These are phyloP conservation scores for Carex myosuroides DNA, from an alignment of 176 grass and related monocot species.

Conservation along the genomic window DNA sequence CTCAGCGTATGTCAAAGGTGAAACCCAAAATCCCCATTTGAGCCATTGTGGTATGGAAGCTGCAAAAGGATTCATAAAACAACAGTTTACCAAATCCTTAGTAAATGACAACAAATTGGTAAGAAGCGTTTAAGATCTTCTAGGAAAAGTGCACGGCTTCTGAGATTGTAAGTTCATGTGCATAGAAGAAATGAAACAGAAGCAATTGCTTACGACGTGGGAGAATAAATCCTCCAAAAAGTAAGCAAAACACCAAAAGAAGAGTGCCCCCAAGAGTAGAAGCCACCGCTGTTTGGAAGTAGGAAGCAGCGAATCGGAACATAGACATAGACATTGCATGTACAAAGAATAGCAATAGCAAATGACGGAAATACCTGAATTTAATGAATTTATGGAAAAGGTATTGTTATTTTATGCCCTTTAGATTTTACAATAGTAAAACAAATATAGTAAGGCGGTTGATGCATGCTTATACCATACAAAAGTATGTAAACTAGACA, in stretches of 20 bases:
- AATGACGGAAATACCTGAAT: constrained; percentile 53
- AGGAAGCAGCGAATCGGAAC: constrained; percentile 54
- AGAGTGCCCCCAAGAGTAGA: constrained; percentile 27
- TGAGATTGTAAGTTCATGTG: too few species aligned
- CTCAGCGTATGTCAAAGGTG: constrained; percentile 70
- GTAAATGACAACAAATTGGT: neutral
- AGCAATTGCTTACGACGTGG: constrained; percentile 39
- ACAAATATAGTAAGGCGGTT: neutral
- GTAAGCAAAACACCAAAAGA: constrained; percentile 23
- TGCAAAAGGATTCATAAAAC: constrained; percentile 19
- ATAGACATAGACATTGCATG: constrained; percentile 45
- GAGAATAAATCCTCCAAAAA: constrained; percentile 74
- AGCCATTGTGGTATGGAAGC: constrained; percentile 68
- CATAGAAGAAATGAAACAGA: constrained; percentile 5
- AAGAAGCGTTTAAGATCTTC: too few species aligned
- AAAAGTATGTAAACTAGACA: neutral
- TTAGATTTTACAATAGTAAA: neutral
- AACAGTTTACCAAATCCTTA: neutral
- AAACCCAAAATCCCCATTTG: constrained; percentile 90
- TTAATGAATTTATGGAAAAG: neutral
- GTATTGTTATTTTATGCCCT: neutral
- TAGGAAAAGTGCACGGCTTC: too few species aligned
- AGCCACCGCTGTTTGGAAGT: constrained; percentile 38
- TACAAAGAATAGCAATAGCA: constrained; percentile 53
- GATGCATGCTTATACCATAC: neutral